Base-by-base conservation (phyloP, 768 basidiomycete species). In the Terana coerulea region DNA sequence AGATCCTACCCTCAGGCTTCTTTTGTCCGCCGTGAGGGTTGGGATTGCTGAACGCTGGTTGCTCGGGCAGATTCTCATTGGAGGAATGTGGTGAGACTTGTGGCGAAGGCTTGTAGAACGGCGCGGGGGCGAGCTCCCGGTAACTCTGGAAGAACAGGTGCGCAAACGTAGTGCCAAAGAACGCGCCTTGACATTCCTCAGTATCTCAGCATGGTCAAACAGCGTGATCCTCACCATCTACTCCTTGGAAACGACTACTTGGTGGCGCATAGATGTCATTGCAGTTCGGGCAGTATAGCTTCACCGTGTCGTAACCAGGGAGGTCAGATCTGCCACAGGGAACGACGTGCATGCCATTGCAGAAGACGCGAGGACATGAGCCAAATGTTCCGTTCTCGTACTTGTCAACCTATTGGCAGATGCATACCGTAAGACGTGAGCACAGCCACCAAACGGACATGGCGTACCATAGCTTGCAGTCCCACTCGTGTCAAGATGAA, bases 161-260 rank as follows among this genome's bases (percentile, higher is more conserved):
- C 1, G 95, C 78, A 68, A 99, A 99, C n/a, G 95, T 98, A 0
- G 95, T 98, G 19, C 97, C 97, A 73, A 99, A 99, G 74, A 98
- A 99, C 10, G 97, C 97, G 56, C 95, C 95, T 98, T 56, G 30
- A 54, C 51, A 61, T 57, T 33, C 56, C 30, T 46, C 21, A 43
- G 34, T 47, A 39, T 30, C 24, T 41, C 30, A 25, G 4, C 22
- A 42, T 21, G 21, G 31, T 3, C 6, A 40, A 54, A 55, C 11
- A 44, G 52, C 50, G 15, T 36, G 43, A 26, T 35, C 71, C 84
- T 61, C 63, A 91, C 95, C 97, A 69, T 99, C 97, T 28, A 99
- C 91, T 31, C 90, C 89, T 64, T 92, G 90, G 69, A 93, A 99
- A 54, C 95, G 83, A 68, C 90, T 93, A 71, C 91, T 94, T 6